phyloP scores from a whole-genome alignment of 1,284 basidiomycete genomes.

The Ceraceosorus guamensis region DNA sequence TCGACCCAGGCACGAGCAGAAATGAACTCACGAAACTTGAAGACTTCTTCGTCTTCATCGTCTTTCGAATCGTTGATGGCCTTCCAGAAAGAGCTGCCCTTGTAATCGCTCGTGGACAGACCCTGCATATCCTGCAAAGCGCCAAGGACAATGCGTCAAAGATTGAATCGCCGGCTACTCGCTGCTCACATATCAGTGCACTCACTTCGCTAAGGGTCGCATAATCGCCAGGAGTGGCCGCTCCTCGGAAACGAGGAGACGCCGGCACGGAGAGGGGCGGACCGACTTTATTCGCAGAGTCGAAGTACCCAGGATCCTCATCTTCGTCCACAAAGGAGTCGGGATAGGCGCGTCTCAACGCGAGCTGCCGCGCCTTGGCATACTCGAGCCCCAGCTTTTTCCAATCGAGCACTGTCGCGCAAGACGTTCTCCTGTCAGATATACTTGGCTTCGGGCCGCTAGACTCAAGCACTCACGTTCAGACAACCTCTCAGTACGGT shows the following conservation, averaged over 20 bases:
- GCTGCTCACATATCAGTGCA: not conserved
- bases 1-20: too few species aligned
- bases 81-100: constrained; percentile 38
- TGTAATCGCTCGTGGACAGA: constrained; percentile 38
- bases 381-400: constrained; percentile 97
- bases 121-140: constrained; percentile 29
- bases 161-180: too few species aligned
- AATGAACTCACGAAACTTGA: too few species aligned
- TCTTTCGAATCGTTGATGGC: constrained; percentile 34
- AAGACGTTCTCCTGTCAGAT: too few species aligned
- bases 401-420: constrained; percentile 87
- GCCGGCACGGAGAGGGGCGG: constrained; percentile 74
- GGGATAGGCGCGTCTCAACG: constrained; percentile 85
- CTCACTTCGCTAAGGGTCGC: constrained; percentile 32
- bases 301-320: constrained; percentile 57
- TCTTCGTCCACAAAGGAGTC: constrained; percentile 74
- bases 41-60: constrained; percentile 35
- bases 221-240: constrained; percentile 39
- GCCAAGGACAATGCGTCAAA: not conserved
- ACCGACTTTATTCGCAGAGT: constrained; percentile 58
- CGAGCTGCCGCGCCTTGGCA: constrained; percentile 85
- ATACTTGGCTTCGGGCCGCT: too few species aligned
- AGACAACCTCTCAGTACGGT: constrained; percentile 71
- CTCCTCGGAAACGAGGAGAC: constrained; percentile 62
- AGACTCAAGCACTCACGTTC: too few species aligned